Conservation (phyloP, 768 basidiomycete genomes). For the Solioccasus polychromus region DNA sequence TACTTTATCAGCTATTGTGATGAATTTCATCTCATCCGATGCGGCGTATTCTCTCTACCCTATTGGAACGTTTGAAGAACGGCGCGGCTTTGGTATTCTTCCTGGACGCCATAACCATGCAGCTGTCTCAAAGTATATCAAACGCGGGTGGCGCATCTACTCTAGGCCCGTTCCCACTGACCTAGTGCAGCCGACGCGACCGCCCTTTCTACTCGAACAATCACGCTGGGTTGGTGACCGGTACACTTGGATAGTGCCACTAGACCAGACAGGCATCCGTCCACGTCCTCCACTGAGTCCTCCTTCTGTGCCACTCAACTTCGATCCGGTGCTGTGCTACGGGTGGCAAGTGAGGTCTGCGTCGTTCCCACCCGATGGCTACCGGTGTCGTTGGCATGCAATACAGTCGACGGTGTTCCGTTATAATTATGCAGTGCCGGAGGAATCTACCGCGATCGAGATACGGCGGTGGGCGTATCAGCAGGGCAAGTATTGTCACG, state of each 20-base stretch:
- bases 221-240: constrained; percentile 33
- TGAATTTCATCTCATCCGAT: too few relatives aligned
- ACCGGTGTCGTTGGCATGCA: background rate
- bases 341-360: constrained; percentile 11
- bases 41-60: constrained; percentile 44
- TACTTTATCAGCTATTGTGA: background rate
- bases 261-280: constrained; percentile 21
- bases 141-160: constrained; percentile 32
- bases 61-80: constrained; percentile 36
- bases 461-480: constrained; percentile 8
- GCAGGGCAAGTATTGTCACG: constrained; percentile 7
- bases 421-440: constrained; percentile 23
- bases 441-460: background rate
- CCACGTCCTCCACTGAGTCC: constrained; percentile 9
- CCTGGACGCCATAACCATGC: constrained; percentile 2
- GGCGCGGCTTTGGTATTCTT: constrained; percentile 22
- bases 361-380: accelerated
- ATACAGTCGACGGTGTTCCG: constrained; percentile 22
- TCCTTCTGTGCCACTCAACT: constrained; percentile 12
- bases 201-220: constrained; percentile 18
- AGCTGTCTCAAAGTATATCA: constrained; percentile 33
- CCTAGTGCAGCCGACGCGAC: background rate
- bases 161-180: constrained; percentile 4
- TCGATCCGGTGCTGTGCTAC: constrained; percentile 17
- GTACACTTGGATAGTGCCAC: constrained; percentile 29